Evolutionary conservation across 805 yeast species (phyloP), one percentile per base, ranked within the genome.

Genomic region (Suhomyces tanzawaensis): DNA sequence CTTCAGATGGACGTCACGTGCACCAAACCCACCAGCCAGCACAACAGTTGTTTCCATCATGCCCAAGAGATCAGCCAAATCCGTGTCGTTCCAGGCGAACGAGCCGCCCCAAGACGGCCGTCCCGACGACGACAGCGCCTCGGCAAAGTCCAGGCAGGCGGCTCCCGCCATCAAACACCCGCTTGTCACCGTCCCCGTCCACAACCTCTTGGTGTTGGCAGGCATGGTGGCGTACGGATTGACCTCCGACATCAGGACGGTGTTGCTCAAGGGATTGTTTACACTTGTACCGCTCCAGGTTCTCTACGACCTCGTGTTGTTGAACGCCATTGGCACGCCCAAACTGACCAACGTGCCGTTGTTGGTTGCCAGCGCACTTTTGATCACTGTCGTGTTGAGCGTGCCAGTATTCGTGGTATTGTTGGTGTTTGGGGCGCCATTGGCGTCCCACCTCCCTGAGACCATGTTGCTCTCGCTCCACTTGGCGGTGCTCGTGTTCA

Each of bases 341-440:
- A 34, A 34, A n/a, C 32, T 25, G 26, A 19, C 37, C 14, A 46
- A 39, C 27, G 41, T 36, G 19, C 31, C 46, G 15, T 22, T 39
- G 11, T 43, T 49, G 23, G 39, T 53, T 14, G 42, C 22, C 3
- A 54, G 66, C 16, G 44, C 67, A 12, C 19, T 62, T 1, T 34
- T 64, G 5, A 37, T 70, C 3, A 55, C 75, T 2, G 19, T 66
- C 1, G 18, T 62, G 3, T 46, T 68, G n/a, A 51, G 77, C 5
- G 26, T 63, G 1, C 73, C 71, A 2, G 39, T 68, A n/a, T 70
- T 66, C 42, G 40, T 60, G 7, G 41, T 57, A 1, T 55, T 83
- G 32, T 66, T 88, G 1, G 50, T 88, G 9, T 77, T 86, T 53
- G 97, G 97, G 6, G 95, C 96, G 0, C 96, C 96, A 11, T 65